These are phyloP conservation scores for Trebouxia sp. DNA, from an alignment of 139 green algal species.

Conservation along the genomic window DNA sequence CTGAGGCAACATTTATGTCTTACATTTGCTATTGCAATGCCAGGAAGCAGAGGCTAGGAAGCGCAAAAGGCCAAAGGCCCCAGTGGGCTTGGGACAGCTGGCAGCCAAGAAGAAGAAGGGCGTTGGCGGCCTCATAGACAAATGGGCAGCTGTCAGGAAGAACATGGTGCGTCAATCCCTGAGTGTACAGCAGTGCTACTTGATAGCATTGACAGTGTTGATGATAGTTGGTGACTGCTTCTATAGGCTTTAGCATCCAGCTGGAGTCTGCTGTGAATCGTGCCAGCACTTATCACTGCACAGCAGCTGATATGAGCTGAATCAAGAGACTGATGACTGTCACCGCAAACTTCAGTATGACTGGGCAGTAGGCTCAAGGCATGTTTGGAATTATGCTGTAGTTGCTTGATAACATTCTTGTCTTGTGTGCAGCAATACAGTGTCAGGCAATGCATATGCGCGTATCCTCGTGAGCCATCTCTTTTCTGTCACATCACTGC, in stretches of 20 bases:
- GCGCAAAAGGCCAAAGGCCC: constrained; percentile 15
- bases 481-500: too few relatives aligned
- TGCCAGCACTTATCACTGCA: neutral
- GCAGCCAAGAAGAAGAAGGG: constrained; percentile 35
- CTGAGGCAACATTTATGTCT: neutral
- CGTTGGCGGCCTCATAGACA: constrained; percentile 58
- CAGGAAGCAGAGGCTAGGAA: constrained; percentile 19
- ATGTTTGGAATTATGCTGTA: neutral
- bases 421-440: neutral
- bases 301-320: neutral
- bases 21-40: neutral
- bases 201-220: neutral
- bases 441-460: neutral
- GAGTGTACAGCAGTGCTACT: neutral
- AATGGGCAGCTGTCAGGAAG: constrained; percentile 62
- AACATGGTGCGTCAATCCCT: constrained; percentile 26
- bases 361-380: neutral
- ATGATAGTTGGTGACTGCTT: neutral
- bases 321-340: neutral
- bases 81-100: neutral
- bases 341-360: neutral
- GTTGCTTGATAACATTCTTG: neutral
- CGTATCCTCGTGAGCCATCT: too few relatives aligned
- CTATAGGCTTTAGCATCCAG: neutral
- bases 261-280: neutral